Evolutionary conservation across 345 rosid genomes (phyloP).

Genomic region (Erysimum cheiranthoides): DNA sequence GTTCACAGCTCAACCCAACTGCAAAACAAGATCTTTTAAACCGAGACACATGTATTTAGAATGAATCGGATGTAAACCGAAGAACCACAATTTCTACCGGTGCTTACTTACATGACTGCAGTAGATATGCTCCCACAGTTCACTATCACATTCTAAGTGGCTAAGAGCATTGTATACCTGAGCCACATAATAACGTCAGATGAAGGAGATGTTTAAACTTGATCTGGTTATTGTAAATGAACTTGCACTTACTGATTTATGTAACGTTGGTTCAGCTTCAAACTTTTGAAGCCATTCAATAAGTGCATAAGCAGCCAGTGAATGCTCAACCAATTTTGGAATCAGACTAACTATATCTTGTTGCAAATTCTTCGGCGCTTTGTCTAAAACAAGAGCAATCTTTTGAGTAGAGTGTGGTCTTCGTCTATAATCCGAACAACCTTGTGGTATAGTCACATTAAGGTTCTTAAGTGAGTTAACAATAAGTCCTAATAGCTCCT

Average conservation of each 20-base stretch:
- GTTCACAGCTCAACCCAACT: background rate
- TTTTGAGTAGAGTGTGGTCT: conserved; percentile 95
- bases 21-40: background rate
- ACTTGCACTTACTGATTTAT: conserved; percentile 63
- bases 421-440: conserved; percentile 92
- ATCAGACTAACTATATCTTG: conserved; percentile 87
- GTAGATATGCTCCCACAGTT: conserved; percentile 82
- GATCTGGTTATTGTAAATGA: conserved; percentile 4
- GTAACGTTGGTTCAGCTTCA: conserved; percentile 83
- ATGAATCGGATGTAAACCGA: background rate
- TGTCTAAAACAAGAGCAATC: conserved; percentile 91
- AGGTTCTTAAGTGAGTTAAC: conserved; percentile 92
- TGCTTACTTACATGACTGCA: conserved; percentile 50
- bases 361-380: conserved; percentile 92
- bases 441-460: conserved; percentile 93
- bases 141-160: conserved; percentile 86
- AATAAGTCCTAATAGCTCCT: conserved; percentile 95
- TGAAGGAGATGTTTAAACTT: conserved; percentile 16
- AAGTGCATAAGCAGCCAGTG: conserved; percentile 87
- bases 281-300: conserved; percentile 85
- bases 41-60: background rate
- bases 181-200: conserved; percentile 37
- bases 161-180: conserved; percentile 92
- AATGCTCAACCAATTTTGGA: conserved; percentile 98
- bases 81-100: background rate